Evolutionary conservation across 441 rosid genomes (phyloP), one percentile per base, ranked within the genome.

Genomic region (Melastoma candidum): DNA sequence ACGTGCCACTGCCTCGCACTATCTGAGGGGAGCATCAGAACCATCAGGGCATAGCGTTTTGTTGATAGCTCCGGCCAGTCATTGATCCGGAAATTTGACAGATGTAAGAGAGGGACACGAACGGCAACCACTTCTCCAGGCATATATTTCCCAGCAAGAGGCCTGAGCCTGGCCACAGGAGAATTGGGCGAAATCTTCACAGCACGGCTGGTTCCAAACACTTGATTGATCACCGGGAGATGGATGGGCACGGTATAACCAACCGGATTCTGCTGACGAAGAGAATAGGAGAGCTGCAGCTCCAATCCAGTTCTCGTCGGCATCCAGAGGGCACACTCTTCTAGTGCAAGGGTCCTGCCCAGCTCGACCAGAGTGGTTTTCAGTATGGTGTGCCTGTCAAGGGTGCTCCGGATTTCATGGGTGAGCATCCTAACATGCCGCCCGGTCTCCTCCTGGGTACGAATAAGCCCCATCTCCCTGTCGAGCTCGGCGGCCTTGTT

Each of bases 301-400:
- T 89, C 99, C 56, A 93, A 73, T n/a, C 99, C 99, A 44, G 93
- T 89, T 36, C 95, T 87, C 2, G 97, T 93, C 12, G 97, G 99
- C 99, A 93, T 93, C 99, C 99, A 93, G 74, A 93, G 70, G 13
- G 97, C 96, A 66, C 99, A 93, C 68, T 89, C 99, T 67, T 93
- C 97, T 72, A 93, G 61, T 39, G 69, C 96, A 64, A 93, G 73
- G 5, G 96, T 89, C 67, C 96, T 80, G 27, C 97, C 96, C 59
- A 93, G 75, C 65, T 93, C 99, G 66, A 93, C 78, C 46, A 93
- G 96, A 2, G 97, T 89, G 50, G 99, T 93, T 69, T 68, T 86
- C 9, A 93, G 67, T 52, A 93, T 93, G n/a, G 96, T 89, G 51
- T 84, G 99, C 12, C 99, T 74, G 60, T 93, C 95, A 24, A 93